These are phyloP conservation scores for Xerocomus potaroensis DNA, from an alignment of 768 basidiomycete species.

Conservation along the genomic window DNA sequence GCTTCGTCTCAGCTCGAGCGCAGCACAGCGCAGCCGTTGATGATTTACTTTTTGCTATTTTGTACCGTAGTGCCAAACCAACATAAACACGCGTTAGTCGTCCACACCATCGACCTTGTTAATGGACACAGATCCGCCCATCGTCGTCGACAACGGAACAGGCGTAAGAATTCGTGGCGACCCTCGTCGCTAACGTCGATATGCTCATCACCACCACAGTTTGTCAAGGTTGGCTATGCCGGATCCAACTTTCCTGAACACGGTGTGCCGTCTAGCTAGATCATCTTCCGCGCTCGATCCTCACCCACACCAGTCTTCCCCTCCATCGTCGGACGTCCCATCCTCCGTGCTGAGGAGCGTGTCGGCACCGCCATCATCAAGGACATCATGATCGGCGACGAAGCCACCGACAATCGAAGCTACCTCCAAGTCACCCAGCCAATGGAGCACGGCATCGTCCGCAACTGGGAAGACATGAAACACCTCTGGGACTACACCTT, in stretches of 20 bases:
- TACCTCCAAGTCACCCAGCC: conserved; percentile 97
- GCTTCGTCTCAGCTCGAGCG: background rate
- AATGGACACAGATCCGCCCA: conserved; percentile 40
- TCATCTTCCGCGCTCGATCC: background rate
- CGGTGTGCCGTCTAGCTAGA: conserved; percentile 44
- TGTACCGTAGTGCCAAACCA: conserved; percentile 13
- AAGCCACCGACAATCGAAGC: conserved; percentile 89
- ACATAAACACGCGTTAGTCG: conserved; percentile 13
- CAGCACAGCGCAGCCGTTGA: background rate
- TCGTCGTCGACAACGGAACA: conserved; percentile 88
- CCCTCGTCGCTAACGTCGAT: background rate
- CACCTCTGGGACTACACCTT: conserved; percentile 99
- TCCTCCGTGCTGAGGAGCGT: conserved; percentile 95
- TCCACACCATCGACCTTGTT: background rate
- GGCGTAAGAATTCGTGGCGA: conserved; percentile 55
- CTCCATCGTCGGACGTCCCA: conserved; percentile 94
- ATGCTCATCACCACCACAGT: conserved; percentile 41
- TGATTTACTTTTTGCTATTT: too few species aligned
- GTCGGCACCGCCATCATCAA: conserved; percentile 83
- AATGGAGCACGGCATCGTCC: conserved; percentile 98
- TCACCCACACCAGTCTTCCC: conserved; percentile 68
- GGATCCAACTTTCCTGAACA: conserved; percentile 94
- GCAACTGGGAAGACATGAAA: conserved; percentile 99
- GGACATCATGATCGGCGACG: conserved; percentile 98
- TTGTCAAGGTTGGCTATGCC: conserved; percentile 88